Base-by-base conservation (phyloP, 495 filamentous ascomycete genomes). In the Haplographium delicatum region DNA sequence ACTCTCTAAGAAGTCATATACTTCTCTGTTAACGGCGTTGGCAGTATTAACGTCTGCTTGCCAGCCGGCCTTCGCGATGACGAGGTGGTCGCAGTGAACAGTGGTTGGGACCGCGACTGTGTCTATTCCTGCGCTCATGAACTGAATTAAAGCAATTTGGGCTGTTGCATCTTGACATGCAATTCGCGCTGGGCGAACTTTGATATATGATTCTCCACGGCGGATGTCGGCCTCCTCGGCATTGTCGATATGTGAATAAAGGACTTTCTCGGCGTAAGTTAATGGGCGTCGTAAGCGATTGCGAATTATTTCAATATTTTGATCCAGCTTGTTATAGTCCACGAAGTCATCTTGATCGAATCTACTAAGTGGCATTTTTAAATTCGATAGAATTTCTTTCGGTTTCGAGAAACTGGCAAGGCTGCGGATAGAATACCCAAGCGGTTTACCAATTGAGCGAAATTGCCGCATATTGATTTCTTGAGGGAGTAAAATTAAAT, bases 81-180 rank as follows among this genome's bases (percentile, higher is more conserved):
- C 96, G 78, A 96, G 80, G 76, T 96, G 91, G 69, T 97, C 91
- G 66, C 90, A 96, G 80, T 96, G 91, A 56, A 97, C 91, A 16
- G 91, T 97, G 57, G 87, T 83, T 37, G 91, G 91, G 51, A 90
- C 95, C 35, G 88, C 88, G 53, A 96, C 91, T 35, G 82, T 82
- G 55, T 86, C 83, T 83, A 96, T 87, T 65, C 89, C 89, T 52
- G 91, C 90, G 44, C 86, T 93, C 89, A 97, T 97, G 77, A 97
- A 97, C 76, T 96, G 91, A 41, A 97, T 78, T 62, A 97, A 94
- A 58, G 91, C 91, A 91, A 96, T 97, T 80, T 96, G 91, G 52
- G 91, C 91, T 28, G 91, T 97, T 62, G 91, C 91, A 79, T 97
- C 91, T 79, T 96, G 91, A 79, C 89, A 95, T 71, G 91, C 91